These are phyloP conservation scores for Aspergillus sclerotialis DNA, from an alignment of 2,329 filamentous ascomycete genomes.

Conservation along the genomic window DNA sequence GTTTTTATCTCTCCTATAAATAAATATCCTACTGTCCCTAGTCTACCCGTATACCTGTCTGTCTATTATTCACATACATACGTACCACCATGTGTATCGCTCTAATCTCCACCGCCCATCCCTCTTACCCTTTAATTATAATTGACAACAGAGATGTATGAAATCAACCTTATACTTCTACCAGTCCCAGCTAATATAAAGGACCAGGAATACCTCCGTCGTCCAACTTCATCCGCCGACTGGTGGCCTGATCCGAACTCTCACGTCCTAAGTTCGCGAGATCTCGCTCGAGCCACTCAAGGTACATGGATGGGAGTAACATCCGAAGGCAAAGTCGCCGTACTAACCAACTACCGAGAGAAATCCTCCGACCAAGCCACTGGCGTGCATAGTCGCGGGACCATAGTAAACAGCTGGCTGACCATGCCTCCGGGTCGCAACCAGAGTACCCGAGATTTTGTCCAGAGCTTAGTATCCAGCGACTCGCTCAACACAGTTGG, in stretches of 20 bases:
- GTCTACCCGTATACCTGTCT: no score
- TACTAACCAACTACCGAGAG: slow-evolving; percentile 57
- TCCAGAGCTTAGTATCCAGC: slow-evolving; percentile 43
- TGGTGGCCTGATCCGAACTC: slow-evolving; percentile 51
- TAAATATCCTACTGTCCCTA: no score
- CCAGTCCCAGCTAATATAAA: background rate
- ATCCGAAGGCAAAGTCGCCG: slow-evolving; percentile 49
- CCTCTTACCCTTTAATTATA: slow-evolving; percentile 60
- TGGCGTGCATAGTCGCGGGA: slow-evolving; percentile 44
- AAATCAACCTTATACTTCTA: background rate
- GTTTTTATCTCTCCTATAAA: no score
- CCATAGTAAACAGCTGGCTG: slow-evolving; percentile 51
- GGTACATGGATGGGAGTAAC: slow-evolving; percentile 59
- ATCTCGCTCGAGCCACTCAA: slow-evolving; percentile 49
- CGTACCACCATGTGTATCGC: slow-evolving; percentile 58
- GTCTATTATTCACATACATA: background rate
- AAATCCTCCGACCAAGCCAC: slow-evolving; percentile 35
- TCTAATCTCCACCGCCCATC: slow-evolving; percentile 61
- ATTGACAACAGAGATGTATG: slow-evolving; percentile 61
- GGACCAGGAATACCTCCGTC: slow-evolving; percentile 49
- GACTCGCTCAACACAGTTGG: slow-evolving; percentile 48
- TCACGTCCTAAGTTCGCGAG: slow-evolving; percentile 52
- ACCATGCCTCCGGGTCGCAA: slow-evolving; percentile 32
- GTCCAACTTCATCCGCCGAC: slow-evolving; percentile 48
- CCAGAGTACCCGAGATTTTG: slow-evolving; percentile 42